These are phyloP conservation scores for Trifolium subterraneum DNA, from an alignment of 306 rosid genomes.

Conservation along the genomic window DNA sequence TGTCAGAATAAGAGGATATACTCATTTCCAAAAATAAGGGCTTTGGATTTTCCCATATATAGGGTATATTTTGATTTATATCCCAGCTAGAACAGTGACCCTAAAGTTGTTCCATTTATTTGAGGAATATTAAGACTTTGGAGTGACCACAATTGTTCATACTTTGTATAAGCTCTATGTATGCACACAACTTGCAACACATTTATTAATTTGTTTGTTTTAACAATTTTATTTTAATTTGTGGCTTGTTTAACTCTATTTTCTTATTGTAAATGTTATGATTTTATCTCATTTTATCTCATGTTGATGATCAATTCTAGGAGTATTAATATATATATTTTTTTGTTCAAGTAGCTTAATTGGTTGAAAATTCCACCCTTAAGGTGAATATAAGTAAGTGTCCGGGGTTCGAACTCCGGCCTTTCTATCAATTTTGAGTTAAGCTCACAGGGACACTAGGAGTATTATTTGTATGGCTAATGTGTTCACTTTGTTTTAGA, in stretches of 20 bases:
- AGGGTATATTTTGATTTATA: conserved; percentile 4
- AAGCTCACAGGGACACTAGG: too few species aligned
- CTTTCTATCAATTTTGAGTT: too few species aligned
- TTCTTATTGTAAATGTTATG: too few species aligned
- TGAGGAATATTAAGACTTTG: conserved; percentile 34
- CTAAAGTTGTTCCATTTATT: conserved; percentile 41
- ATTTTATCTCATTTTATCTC: too few species aligned
- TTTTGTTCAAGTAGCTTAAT: too few species aligned
- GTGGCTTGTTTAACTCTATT: not conserved
- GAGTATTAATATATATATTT: too few species aligned
- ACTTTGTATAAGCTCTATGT: conserved; percentile 4
- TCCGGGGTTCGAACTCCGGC: too few species aligned
- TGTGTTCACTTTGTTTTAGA: not conserved
- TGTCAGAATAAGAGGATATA: conserved; percentile 45
- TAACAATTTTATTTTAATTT: not conserved
- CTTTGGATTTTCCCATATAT: conserved; percentile 15
- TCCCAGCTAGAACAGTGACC: conserved; percentile 2
- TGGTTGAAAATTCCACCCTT: too few species aligned
- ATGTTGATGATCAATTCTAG: not conserved
- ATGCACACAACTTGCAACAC: conserved; percentile 11
- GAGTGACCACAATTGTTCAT: conserved; percentile 18
- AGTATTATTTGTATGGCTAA: not conserved
- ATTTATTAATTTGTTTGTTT: conserved; percentile 24
- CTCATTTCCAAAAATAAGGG: conserved; percentile 41
- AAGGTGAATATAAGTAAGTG: too few species aligned